phyloP scores from a whole-genome alignment of 331 rosid species.

The Pyracantha coccinea region DNA sequence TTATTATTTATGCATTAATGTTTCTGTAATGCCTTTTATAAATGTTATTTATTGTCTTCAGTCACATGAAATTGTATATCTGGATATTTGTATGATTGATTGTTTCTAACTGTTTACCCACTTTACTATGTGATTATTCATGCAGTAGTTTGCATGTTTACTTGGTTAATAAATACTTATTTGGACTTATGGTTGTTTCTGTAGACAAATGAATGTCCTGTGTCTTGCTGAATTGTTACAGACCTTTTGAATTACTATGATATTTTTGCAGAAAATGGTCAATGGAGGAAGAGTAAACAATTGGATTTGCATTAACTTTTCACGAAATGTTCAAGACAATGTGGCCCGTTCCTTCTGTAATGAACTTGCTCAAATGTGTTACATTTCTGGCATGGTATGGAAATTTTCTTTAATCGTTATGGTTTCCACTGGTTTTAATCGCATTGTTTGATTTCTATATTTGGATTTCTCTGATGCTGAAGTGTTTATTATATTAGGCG shows the following conservation, averaged over 20 bases:
- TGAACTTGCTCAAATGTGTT: slow-evolving; percentile 90
- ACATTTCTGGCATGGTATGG: slow-evolving; percentile 87
- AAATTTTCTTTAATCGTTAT: not conserved
- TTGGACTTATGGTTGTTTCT: not conserved
- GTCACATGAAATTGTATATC: not conserved
- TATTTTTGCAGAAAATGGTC: slow-evolving; percentile 82
- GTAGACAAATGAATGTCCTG: not conserved
- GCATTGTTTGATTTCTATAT: not conserved
- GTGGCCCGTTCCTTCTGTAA: slow-evolving; percentile 70
- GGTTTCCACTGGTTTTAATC: not conserved
- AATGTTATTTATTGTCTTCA: not conserved
- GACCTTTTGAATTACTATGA: not conserved
- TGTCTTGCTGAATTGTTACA: not conserved
- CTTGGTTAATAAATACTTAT: not conserved
- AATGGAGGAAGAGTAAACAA: slow-evolving; percentile 81
- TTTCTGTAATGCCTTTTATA: not conserved
- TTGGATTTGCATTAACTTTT: slow-evolving; percentile 90
- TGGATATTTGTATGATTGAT: not conserved
- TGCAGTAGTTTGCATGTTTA: not conserved
- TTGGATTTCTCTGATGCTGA: not conserved
- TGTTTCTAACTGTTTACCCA: too few species aligned
- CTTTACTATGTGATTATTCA: not conserved
- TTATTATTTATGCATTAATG: not conserved
- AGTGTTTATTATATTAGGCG: slow-evolving; percentile 27
- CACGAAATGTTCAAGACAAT: slow-evolving; percentile 69